A percentile compares a stretch with the other conserved stretches of the same genome.
phyloP scores from a whole-genome alignment of 2,329 filamentous ascomycete genomes.

The Ceratocystis diversiconidia region DNA sequence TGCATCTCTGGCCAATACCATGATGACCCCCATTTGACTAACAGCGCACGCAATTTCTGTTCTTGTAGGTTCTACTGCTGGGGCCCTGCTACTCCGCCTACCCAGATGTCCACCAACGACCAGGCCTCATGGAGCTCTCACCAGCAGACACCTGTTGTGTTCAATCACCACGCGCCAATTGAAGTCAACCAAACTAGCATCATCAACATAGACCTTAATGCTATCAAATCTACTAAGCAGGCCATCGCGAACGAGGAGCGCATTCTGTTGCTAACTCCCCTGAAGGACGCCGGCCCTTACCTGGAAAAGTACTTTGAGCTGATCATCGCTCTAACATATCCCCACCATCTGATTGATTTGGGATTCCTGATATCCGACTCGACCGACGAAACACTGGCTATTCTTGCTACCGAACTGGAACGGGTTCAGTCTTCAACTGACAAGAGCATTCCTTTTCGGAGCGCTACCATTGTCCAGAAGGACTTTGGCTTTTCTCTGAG shows the following conservation, averaged over 20 bases:
- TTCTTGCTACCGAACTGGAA: slow-evolving; percentile 70
- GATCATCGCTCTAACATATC: slow-evolving; percentile 76
- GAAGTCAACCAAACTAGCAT: slow-evolving; percentile 72
- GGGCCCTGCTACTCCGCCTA: slow-evolving; percentile 86
- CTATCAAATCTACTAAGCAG: slow-evolving; percentile 64
- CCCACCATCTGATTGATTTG: slow-evolving; percentile 87
- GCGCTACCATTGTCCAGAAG: slow-evolving; percentile 75
- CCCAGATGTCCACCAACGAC: slow-evolving; percentile 88
- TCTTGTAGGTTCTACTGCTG: slow-evolving; percentile 80
- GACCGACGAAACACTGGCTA: slow-evolving; percentile 78
- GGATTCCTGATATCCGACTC: slow-evolving; percentile 91
- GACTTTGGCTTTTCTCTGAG: slow-evolving; percentile 67
- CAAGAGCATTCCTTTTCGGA: slow-evolving; percentile 63
- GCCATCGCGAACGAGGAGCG: slow-evolving; percentile 71
- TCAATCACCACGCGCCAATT: slow-evolving; percentile 85
- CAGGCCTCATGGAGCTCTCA: slow-evolving; percentile 80
- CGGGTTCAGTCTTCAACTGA: slow-evolving; percentile 72
- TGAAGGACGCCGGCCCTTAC: slow-evolving; percentile 75
- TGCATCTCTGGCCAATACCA: background rate
- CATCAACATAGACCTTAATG: slow-evolving; percentile 68
- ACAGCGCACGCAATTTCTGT: slow-evolving; percentile 5
- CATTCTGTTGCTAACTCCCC: slow-evolving; percentile 78
- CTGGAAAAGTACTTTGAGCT: slow-evolving; percentile 89
- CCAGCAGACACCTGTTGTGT: slow-evolving; percentile 81
- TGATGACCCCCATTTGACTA: background rate